phyloP scores from a whole-genome alignment of 257 asterid species.

The Ilex aquifolium region DNA sequence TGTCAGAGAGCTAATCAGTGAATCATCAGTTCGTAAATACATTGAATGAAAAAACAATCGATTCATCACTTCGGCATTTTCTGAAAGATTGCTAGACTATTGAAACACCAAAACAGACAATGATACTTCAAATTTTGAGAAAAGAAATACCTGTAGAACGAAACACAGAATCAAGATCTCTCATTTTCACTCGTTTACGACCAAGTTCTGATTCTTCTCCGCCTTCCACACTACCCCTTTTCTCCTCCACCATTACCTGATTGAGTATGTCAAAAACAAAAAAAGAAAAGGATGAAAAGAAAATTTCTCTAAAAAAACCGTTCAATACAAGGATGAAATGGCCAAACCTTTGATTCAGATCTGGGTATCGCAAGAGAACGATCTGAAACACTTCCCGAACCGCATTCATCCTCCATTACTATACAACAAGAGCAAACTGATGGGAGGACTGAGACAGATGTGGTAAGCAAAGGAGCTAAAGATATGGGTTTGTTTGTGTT shows the following conservation, averaged over 20 bases:
- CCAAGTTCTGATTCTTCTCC: constrained; percentile 26
- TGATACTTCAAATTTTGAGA: too few species aligned
- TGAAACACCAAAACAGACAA: not conserved
- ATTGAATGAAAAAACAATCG: not conserved
- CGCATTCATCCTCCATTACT: constrained; percentile 21
- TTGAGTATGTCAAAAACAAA: not conserved
- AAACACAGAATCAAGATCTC: constrained; percentile 33
- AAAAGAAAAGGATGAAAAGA: not conserved
- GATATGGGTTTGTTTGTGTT: too few species aligned
- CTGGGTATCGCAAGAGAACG: constrained; percentile 15
- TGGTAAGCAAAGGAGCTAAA: too few species aligned
- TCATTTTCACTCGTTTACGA: constrained; percentile 26
- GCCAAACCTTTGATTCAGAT: constrained; percentile 30
- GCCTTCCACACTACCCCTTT: constrained; percentile 17
- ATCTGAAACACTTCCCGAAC: constrained; percentile 1
- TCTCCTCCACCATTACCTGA: constrained; percentile 30
- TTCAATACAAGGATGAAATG: not conserved
- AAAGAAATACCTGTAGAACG: constrained; percentile 25
- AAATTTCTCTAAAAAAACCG: not conserved
- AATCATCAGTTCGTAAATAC: not conserved
- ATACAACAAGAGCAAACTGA: not conserved
- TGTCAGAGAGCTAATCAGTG: too few species aligned
- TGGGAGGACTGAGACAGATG: too few species aligned
- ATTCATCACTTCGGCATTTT: too few species aligned
- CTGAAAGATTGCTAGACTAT: not conserved